These are phyloP conservation scores for Zoysia pacifica DNA, from an alignment of 176 grass and related monocot genomes.

Conservation along the genomic window DNA sequence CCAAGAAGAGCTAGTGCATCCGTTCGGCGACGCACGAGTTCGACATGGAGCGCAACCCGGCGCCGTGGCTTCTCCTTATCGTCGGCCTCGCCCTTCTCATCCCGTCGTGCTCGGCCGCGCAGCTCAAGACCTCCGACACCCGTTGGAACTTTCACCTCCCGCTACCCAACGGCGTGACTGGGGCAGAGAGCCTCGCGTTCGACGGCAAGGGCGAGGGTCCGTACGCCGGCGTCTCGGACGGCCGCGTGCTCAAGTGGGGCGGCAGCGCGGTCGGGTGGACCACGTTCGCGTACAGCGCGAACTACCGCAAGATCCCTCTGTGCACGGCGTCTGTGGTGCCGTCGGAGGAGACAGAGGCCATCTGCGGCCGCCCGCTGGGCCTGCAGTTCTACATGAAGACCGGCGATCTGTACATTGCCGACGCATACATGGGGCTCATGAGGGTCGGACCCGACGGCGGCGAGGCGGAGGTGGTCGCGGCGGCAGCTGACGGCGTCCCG, in stretches of 20 bases:
- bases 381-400: conserved; percentile 49
- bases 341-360: conserved; percentile 41
- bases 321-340: not conserved
- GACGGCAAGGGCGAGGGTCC: too few relatives aligned
- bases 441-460: too few relatives aligned
- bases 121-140: conserved; percentile 32
- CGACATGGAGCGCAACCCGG: not conserved
- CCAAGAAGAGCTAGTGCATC: not conserved
- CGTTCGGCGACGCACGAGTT: not conserved
- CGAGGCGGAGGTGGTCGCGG: conserved; percentile 28
- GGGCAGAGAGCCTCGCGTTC: conserved; percentile 48
- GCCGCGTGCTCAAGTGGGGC: conserved; percentile 58
- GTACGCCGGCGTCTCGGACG: conserved; percentile 56
- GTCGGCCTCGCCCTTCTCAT: not conserved
- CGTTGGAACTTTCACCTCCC: conserved; percentile 7
- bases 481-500: conserved; percentile 42
- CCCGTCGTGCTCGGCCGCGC: not conserved
- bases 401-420: conserved; percentile 3
- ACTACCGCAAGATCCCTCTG: too few relatives aligned
- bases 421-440: conserved; percentile 35
- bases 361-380: conserved; percentile 55
- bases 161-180: conserved; percentile 25
- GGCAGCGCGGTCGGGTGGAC: conserved; percentile 41
- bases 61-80: conserved; percentile 1
- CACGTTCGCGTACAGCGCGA: conserved; percentile 1